Conservation (phyloP, 179 eudicot genomes). For the Kewa caespitosa region DNA sequence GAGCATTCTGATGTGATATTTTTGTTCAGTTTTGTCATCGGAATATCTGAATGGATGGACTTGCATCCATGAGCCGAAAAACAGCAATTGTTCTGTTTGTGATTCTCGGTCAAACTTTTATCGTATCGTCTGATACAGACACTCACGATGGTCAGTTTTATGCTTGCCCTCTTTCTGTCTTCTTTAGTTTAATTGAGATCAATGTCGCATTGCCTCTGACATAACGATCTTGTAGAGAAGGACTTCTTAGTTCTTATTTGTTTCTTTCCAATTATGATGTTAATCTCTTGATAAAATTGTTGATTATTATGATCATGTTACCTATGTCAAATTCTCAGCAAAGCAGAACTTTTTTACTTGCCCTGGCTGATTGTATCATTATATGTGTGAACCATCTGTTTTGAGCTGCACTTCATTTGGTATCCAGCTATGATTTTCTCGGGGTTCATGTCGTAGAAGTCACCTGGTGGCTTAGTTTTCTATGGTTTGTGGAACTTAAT, state of each 20-base stretch:
- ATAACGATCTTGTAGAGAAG: no score
- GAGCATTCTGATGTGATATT: neutral
- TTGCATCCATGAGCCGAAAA: conserved; percentile 19
- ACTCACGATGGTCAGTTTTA: conserved; percentile 31
- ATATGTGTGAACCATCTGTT: no score
- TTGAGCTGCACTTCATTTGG: no score
- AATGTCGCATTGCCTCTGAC: neutral
- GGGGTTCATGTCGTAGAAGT: neutral
- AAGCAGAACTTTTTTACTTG: no score
- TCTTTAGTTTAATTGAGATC: neutral
- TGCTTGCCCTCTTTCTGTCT: conserved; percentile 12
- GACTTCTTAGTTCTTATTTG: no score
- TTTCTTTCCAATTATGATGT: neutral
- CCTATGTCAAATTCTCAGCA: no score
- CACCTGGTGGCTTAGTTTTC: neutral
- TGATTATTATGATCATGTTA: no score
- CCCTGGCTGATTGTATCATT: no score
- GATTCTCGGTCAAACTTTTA: conserved; percentile 7
- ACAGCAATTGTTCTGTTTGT: conserved; percentile 16
- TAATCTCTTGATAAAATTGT: neutral
- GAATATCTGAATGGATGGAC: neutral
- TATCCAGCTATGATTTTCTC: no score
- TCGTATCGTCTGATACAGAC: conserved; percentile 23
- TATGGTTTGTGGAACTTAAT: neutral
- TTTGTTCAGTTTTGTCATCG: neutral